Percentiles rank a stretch among this genome's conserved stretches.
Conservation (phyloP, 2,329 filamentous ascomycete species). For the Aspergillus sp. region DNA sequence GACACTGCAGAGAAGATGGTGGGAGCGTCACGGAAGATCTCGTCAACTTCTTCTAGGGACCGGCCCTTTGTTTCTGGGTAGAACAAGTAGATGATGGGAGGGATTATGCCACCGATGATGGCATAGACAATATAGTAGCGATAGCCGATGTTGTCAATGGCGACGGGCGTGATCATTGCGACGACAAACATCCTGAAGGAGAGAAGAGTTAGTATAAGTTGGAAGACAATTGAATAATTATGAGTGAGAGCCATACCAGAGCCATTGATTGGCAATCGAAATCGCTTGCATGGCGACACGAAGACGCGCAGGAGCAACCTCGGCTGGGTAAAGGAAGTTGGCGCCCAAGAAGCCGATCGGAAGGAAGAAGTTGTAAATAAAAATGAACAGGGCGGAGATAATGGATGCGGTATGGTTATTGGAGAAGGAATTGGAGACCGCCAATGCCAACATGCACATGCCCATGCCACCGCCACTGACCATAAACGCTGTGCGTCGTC, state of each 20-base stretch:
- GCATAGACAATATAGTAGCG: conserved; percentile 24
- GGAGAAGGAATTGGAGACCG: conserved; percentile 19
- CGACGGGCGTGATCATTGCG: conserved; percentile 24
- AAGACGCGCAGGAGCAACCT: conserved; percentile 22
- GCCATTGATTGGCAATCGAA: conserved; percentile 20
- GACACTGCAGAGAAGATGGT: conserved; percentile 14
- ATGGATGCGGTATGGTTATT: conserved; percentile 12
- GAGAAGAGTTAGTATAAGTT: neutral
- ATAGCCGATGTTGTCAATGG: conserved; percentile 21
- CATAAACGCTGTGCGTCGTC: conserved; percentile 22
- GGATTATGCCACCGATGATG: conserved; percentile 18
- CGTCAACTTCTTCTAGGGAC: conserved; percentile 21
- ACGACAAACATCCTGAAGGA: conserved; percentile 23
- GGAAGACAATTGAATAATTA: too few species aligned
- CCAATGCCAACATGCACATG: conserved; percentile 19
- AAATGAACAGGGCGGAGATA: conserved; percentile 19
- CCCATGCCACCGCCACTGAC: conserved; percentile 21
- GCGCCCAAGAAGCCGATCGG: conserved; percentile 24
- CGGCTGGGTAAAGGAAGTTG: conserved; percentile 25
- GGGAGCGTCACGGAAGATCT: conserved; percentile 22
- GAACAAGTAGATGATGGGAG: conserved; percentile 22
- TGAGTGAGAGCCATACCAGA: conserved; percentile 13
- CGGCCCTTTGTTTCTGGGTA: conserved; percentile 26
- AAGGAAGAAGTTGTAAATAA: conserved; percentile 24
- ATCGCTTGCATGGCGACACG: conserved; percentile 21